Evolutionary conservation across 83 land plant genomes (phyloP).

Genomic region (Picea engelmannii): DNA sequence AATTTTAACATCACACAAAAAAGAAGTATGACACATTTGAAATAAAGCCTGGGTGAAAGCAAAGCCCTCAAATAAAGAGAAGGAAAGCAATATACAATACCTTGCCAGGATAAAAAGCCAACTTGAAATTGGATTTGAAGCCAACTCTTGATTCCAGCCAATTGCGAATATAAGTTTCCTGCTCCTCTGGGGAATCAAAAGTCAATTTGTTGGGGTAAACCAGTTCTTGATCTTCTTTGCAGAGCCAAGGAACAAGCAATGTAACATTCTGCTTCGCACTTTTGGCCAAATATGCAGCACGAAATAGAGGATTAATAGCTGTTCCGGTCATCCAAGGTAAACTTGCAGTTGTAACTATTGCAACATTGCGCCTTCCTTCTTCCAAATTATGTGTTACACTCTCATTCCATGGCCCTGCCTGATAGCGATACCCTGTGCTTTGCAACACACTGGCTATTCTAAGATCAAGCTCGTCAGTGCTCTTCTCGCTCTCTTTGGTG

Average conservation of each 20-base stretch:
- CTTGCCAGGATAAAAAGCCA: constrained; percentile 97
- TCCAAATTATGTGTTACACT: constrained; percentile 25
- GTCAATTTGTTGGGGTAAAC: constrained; percentile 87
- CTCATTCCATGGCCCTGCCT: too few species aligned
- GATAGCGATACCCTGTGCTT: constrained; percentile 75
- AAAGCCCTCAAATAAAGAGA: not conserved
- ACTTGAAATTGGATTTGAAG: constrained; percentile 87
- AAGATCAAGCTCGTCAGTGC: constrained; percentile 74
- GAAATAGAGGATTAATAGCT: constrained; percentile 89
- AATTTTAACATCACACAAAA: not conserved
- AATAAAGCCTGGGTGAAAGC: constrained; percentile 1
- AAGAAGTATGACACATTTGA: not conserved
- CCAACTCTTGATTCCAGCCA: constrained; percentile 95
- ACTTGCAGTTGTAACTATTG: constrained; percentile 96
- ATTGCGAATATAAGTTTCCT: constrained; percentile 83
- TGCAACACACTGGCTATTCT: constrained; percentile 90
- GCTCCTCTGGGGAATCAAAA: constrained; percentile 90
- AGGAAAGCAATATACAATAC: constrained; percentile 33
- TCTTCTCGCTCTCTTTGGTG: constrained; percentile 30
- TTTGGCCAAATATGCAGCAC: constrained; percentile 89
- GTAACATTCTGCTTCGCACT: constrained; percentile 88
- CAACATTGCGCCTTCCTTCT: constrained; percentile 82
- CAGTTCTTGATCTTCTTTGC: constrained; percentile 82
- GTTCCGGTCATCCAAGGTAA: constrained; percentile 42
- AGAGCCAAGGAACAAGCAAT: constrained; percentile 94